Evolutionary conservation across 768 basidiomycete genomes (phyloP).

Genomic region (Auriscalpium microsporum): DNA sequence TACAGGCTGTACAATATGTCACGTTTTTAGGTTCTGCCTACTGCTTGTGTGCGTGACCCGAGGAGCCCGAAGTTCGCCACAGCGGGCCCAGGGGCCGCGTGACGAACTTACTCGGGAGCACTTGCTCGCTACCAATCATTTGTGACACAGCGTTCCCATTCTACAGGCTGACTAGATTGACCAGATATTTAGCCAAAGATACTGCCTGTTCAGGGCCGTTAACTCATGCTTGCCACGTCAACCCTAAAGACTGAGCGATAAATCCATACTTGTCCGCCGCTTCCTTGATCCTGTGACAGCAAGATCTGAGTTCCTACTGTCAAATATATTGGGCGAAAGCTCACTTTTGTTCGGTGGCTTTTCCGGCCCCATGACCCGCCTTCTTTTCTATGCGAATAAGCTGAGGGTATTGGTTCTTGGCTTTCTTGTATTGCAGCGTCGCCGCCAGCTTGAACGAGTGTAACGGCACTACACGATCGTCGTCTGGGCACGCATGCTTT

Average conservation of each 20-base stretch:
- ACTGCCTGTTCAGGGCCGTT: neutral
- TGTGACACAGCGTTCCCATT: too few species aligned
- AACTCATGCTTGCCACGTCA: slow-evolving; percentile 19
- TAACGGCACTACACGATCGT: slow-evolving; percentile 80
- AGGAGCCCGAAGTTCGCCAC: too few species aligned
- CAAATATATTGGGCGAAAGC: neutral
- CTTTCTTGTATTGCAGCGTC: slow-evolving; percentile 57
- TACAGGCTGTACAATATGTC: too few species aligned
- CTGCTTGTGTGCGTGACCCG: too few species aligned
- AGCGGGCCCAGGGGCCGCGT: too few species aligned
- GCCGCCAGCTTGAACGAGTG: slow-evolving; percentile 83
- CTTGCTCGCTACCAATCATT: too few species aligned
- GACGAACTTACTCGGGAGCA: too few species aligned
- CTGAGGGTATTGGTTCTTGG: slow-evolving; percentile 64
- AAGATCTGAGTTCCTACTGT: neutral
- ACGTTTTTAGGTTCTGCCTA: too few species aligned
- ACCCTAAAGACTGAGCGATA: slow-evolving; percentile 56
- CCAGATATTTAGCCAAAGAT: too few species aligned
- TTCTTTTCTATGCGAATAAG: slow-evolving; percentile 74
- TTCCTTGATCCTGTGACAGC: slow-evolving; percentile 54
- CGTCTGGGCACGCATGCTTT: slow-evolving; percentile 36
- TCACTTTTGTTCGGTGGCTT: slow-evolving; percentile 63
- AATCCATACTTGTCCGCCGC: slow-evolving; percentile 74
- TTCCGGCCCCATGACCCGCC: slow-evolving; percentile 75
- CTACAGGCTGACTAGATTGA: too few species aligned